A percentile compares a stretch with the other conserved stretches of the same genome.
phyloP scores from a whole-genome alignment of 2,329 filamentous ascomycete species.

The Xylaria hypoxylon region DNA sequence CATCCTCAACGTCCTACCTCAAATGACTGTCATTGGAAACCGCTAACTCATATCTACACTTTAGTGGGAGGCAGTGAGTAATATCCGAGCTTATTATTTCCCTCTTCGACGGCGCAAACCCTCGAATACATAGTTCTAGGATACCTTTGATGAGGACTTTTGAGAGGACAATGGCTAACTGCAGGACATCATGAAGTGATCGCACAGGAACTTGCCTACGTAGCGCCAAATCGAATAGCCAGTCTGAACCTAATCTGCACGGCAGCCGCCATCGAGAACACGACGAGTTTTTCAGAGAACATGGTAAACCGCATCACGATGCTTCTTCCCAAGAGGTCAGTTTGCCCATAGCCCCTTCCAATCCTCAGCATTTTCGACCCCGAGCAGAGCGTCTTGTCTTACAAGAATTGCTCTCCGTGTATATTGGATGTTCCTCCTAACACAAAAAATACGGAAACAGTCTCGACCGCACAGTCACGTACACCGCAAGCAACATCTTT shows the following conservation, averaged over 20 bases:
- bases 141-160: constrained; percentile 55
- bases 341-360: not conserved
- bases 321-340: constrained; percentile 71
- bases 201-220: constrained; percentile 78
- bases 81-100: not conserved
- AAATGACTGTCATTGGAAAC: constrained; percentile 47
- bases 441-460: constrained; percentile 44
- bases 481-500: constrained; percentile 76
- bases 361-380: too few relatives aligned
- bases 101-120: not conserved
- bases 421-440: constrained; percentile 4
- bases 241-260: constrained; percentile 72
- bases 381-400: not conserved
- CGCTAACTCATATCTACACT: constrained; percentile 17
- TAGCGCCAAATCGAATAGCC: constrained; percentile 64
- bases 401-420: not conserved
- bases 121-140: not conserved
- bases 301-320: constrained; percentile 66
- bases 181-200: constrained; percentile 66
- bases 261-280: constrained; percentile 70
- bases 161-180: constrained; percentile 6
- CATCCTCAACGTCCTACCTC: not conserved
- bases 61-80: constrained; percentile 40
- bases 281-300: constrained; percentile 72
- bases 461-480: constrained; percentile 72